phyloP scores from a whole-genome alignment of 2,329 filamentous ascomycete species.

The Talaromyces sp. region DNA sequence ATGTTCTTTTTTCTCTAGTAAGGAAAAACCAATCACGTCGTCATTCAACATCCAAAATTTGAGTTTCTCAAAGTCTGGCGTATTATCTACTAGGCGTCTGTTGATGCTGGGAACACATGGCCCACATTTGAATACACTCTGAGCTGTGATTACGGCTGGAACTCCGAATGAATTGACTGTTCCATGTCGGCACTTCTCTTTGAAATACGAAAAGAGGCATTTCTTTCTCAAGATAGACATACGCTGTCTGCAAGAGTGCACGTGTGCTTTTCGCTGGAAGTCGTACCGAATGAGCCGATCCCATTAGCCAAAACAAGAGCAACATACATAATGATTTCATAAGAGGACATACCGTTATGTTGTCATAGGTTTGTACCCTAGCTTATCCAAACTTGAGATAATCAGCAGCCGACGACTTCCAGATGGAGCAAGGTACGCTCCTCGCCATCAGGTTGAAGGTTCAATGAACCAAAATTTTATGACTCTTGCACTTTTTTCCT shows the following conservation, averaged over 20 bases:
- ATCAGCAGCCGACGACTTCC: neutral
- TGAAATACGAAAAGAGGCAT: no score
- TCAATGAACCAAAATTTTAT: neutral
- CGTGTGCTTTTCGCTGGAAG: slow-evolving; percentile 7
- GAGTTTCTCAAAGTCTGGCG: neutral
- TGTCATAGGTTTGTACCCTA: neutral
- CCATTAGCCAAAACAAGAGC: neutral
- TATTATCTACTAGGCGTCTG: neutral
- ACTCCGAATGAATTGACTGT: neutral
- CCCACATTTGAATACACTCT: neutral
- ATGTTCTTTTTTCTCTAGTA: neutral
- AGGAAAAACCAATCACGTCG: neutral
- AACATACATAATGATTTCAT: neutral
- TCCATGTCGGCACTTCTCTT: neutral
- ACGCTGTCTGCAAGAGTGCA: slow-evolving; percentile 7
- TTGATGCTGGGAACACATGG: slow-evolving; percentile 11
- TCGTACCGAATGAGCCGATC: neutral
- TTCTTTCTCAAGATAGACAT: neutral
- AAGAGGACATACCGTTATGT: neutral
- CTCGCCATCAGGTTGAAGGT: neutral
- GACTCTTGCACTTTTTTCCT: neutral
- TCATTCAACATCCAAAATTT: slow-evolving; percentile 2
- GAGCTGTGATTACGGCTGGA: slow-evolving; percentile 1
- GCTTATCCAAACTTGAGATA: neutral
- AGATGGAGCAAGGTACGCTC: neutral